A percentile compares a stretch with the other conserved stretches of the same genome.
Conservation (phyloP, 306 rosid species). For the Vigna angularis region DNA sequence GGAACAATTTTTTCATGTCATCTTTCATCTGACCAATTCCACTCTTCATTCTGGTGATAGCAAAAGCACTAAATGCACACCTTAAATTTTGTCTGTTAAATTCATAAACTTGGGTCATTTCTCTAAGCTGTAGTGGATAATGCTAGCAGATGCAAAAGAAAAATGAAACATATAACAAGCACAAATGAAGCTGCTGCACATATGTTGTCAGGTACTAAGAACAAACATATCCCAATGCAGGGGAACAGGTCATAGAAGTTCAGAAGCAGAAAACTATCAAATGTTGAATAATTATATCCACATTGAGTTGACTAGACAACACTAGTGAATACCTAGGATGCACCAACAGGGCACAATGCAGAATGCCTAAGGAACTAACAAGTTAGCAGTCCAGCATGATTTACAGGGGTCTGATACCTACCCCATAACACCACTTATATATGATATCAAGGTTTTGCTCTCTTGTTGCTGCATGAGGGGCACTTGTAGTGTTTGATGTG, state of each 20-base stretch:
- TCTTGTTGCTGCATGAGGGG: conserved; percentile 55
- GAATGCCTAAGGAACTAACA: conserved; percentile 47
- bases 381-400: conserved; percentile 56
- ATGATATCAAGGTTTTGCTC: conserved; percentile 56
- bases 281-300: conserved; percentile 40
- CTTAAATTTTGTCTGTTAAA: too few species aligned
- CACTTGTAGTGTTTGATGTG: conserved; percentile 58
- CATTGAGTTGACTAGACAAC: conserved; percentile 42
- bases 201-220: conserved; percentile 17
- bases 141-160: neutral
- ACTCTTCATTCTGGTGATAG: neutral
- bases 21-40: neutral
- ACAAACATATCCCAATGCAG: conserved; percentile 25
- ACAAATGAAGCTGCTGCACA: conserved; percentile 39
- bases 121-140: too few species aligned
- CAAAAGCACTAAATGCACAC: neutral
- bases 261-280: conserved; percentile 46
- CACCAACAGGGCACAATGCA: conserved; percentile 34
- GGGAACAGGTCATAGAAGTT: conserved; percentile 6
- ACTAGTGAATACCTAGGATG: conserved; percentile 37
- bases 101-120: too few species aligned
- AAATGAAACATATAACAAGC: neutral
- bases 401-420: conserved; percentile 44
- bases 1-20: neutral
- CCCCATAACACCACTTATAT: conserved; percentile 30